Base-by-base conservation (phyloP, 2,329 filamentous ascomycete species). In the Orbilia blumenaviensis region DNA sequence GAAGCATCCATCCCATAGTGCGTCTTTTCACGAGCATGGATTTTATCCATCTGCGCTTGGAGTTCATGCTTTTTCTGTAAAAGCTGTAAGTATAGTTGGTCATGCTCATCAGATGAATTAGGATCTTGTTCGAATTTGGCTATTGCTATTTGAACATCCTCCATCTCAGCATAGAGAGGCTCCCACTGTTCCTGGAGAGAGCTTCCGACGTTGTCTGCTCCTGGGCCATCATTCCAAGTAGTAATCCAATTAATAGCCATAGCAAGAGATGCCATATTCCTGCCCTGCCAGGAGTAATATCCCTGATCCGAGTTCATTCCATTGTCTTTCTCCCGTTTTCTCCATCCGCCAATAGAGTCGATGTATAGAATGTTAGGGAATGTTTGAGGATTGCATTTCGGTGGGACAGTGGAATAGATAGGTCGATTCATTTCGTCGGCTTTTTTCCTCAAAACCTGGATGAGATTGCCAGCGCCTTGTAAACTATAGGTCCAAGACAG, bases 241-340 rank as follows among this genome's bases (percentile, higher is more conserved):
- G 38, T 56, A 27, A 66, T 46, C 50, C 52, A 67, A 25, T 67
- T 67, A 52, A 67, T 67, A 38, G 64, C 64, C 52, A 67, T 67
- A 12, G 64, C 64, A 18, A 67, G 42, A 3, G 64, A 46, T n/a
- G 64, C 64, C 18, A 66, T 25, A 12, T 66, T 66, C n/a, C 62
- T 44, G 21, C 62, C 62, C 48, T 66, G 62, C 25, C 34, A 66
- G n/a, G 62, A 42, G 21, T 54, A 54, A 32, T 56, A 29, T 2
- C 25, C 44, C 29, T 34, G 16, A 18, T 52, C 18, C 14, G 32
- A 38, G 18, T 61, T 61, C 14, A 1, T 16, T 1, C 50, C 46
- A 32, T 66, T 66, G 16, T 54, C 18, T 7, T 2, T n/a, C 18
- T 64, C 46, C 4, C 46, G 34, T 14, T 23, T 21, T 38, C 34